These are phyloP conservation scores for Phytopythium delawarense DNA, from an alignment of 352 stramenopile species.

Conservation along the genomic window DNA sequence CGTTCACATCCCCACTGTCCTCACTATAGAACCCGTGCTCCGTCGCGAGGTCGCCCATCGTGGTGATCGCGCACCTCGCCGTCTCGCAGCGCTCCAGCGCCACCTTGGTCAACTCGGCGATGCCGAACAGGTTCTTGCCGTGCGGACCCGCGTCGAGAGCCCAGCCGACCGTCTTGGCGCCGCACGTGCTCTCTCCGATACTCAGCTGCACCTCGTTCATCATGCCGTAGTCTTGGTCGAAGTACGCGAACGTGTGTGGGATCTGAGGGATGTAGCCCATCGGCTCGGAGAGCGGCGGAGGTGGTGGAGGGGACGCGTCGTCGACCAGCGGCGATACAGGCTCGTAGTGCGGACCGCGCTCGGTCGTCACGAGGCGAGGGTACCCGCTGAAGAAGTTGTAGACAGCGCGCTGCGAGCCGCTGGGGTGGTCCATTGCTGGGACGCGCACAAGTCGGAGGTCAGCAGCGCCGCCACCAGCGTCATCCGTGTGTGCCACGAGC, in stretches of 20 bases:
- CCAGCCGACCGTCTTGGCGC: conserved; percentile 78
- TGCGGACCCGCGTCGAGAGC: conserved; percentile 33
- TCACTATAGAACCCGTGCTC: conserved; percentile 94
- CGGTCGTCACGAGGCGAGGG: conserved; percentile 60
- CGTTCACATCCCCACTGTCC: conserved; percentile 60
- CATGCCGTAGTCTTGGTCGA: conserved; percentile 93
- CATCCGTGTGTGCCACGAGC: conserved; percentile 87
- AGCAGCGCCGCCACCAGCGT: conserved; percentile 68
- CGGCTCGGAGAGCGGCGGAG: conserved; percentile 36
- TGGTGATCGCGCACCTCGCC: conserved; percentile 75
- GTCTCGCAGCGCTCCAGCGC: conserved; percentile 88
- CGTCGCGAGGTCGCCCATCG: conserved; percentile 91
- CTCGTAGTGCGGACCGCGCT: conserved; percentile 69
- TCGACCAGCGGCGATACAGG: conserved; percentile 13
- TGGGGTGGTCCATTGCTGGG: conserved; percentile 66
- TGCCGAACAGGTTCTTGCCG: conserved; percentile 88
- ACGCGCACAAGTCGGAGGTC: conserved; percentile 91
- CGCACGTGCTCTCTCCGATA: conserved; percentile 94
- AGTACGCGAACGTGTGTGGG: conserved; percentile 89
- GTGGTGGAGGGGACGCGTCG: neutral
- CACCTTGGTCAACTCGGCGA: conserved; percentile 88
- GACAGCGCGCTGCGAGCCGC: conserved; percentile 39
- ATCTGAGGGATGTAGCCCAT: conserved; percentile 90
- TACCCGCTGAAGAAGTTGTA: conserved; percentile 75
- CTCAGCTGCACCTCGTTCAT: conserved; percentile 94